Percentiles rank a stretch among this genome's conserved stretches.
Conservation (phyloP, 2,329 filamentous ascomycete genomes). For the Dactylellina cionopaga region DNA sequence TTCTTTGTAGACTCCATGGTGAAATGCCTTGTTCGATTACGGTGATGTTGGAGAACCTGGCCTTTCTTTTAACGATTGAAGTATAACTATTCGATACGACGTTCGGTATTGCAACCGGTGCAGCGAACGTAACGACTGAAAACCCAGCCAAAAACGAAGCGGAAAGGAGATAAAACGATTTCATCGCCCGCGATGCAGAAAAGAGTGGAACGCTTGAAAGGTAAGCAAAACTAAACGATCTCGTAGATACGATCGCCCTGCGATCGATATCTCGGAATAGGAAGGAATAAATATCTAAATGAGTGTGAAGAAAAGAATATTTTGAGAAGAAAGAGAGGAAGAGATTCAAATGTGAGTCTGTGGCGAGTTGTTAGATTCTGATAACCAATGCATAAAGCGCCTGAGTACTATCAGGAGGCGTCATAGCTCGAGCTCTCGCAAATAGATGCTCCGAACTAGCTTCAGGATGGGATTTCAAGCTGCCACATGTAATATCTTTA, state of each 20-base stretch:
- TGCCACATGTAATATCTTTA: no score
- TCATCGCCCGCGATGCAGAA: neutral
- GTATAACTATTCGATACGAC: no score
- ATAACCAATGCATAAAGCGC: neutral
- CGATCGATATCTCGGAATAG: neutral
- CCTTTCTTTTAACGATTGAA: neutral
- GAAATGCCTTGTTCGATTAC: slow-evolving; percentile 43
- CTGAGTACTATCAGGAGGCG: neutral
- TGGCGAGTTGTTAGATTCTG: no score
- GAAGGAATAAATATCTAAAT: neutral
- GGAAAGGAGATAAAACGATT: neutral
- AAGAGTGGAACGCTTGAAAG: neutral
- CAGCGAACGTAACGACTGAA: neutral
- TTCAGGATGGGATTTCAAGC: no score
- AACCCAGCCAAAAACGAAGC: neutral
- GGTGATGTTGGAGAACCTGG: slow-evolving; percentile 6
- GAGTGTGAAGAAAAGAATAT: neutral
- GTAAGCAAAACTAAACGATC: slow-evolving; percentile 10
- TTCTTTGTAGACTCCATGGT: slow-evolving; percentile 57
- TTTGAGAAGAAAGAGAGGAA: neutral
- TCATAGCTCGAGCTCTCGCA: neutral
- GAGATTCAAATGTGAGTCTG: neutral
- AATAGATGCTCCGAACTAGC: no score
- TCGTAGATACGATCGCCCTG: slow-evolving; percentile 16
- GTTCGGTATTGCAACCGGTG: neutral